These are phyloP conservation scores for Boletus sp. DNA, from an alignment of 768 basidiomycete species.

Conservation along the genomic window DNA sequence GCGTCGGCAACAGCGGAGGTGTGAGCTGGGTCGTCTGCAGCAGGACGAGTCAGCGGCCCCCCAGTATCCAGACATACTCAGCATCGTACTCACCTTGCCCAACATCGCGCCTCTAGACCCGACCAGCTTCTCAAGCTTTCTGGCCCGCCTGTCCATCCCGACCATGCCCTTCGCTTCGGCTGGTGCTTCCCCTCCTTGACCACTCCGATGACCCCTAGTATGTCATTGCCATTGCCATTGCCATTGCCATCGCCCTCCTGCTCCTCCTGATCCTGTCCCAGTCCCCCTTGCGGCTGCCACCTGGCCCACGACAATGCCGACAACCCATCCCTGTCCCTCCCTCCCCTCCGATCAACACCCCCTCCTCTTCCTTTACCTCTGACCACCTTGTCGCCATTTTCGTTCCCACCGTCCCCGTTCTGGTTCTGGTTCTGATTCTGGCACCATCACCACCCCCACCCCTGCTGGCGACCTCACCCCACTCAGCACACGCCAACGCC, in stretches of 20 bases:
- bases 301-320: conserved; percentile 58
- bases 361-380: conserved; percentile 48
- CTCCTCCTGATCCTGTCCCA: not conserved
- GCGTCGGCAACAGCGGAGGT: conserved; percentile 73
- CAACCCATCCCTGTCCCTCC: conserved; percentile 63
- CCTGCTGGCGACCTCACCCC: no score
- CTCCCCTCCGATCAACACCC: conserved; percentile 60
- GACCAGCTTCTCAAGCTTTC: conserved; percentile 77
- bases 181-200: conserved; percentile 26
- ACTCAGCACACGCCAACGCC: conserved; percentile 56
- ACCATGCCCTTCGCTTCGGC: conserved; percentile 51
- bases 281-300: conserved; percentile 15
- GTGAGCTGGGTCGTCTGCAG: conserved; percentile 67
- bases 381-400: no score
- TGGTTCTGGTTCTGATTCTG: no score
- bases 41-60: conserved; percentile 9
- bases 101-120: conserved; percentile 75
- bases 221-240: conserved; percentile 1
- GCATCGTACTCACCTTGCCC: conserved; percentile 64
- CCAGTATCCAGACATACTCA: not conserved
- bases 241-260: not conserved
- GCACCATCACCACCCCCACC: no score
- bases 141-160: conserved; percentile 81
- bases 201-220: not conserved
- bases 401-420: no score